A percentile compares a stretch with the other conserved stretches of the same genome.
phyloP scores from a whole-genome alignment of 2,329 filamentous ascomycete genomes.

The Endocalyx cinctus region DNA sequence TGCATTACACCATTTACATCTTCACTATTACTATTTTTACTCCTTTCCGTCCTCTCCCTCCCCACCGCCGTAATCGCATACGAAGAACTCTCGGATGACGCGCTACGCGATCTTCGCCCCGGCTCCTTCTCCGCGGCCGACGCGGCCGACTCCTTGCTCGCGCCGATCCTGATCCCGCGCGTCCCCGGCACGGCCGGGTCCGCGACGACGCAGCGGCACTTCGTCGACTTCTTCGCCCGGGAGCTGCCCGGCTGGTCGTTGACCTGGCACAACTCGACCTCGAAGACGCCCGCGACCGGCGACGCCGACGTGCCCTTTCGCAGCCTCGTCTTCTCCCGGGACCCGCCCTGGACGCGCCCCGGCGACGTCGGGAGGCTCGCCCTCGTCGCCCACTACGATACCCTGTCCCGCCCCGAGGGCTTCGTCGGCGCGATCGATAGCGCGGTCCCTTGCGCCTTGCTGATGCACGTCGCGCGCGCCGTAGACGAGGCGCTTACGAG shows the following conservation, averaged over 20 bases:
- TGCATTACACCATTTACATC: no score
- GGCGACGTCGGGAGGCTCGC: conserved; percentile 80
- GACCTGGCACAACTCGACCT: conserved; percentile 85
- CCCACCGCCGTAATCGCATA: conserved; percentile 32
- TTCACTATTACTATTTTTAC: no score
- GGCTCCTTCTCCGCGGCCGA: conserved; percentile 76
- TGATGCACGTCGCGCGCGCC: conserved; percentile 78
- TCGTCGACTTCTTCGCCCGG: conserved; percentile 73
- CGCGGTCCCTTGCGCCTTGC: conserved; percentile 88
- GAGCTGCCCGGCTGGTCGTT: conserved; percentile 76
- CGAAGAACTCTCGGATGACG: conserved; percentile 64
- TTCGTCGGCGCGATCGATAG: conserved; percentile 95
- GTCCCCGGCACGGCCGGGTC: conserved; percentile 84
- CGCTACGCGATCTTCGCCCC: conserved; percentile 67
- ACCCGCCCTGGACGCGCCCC: conserved; percentile 73
- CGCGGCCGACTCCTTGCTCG: conserved; percentile 66
- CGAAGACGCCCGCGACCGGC: conserved; percentile 71
- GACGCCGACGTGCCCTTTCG: conserved; percentile 71
- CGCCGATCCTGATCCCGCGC: conserved; percentile 82
- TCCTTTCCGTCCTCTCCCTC: conserved; percentile 11
- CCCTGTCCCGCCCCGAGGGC: conserved; percentile 70
- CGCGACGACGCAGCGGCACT: conserved; percentile 68
- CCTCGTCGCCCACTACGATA: conserved; percentile 92
- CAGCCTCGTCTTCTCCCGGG: conserved; percentile 81
- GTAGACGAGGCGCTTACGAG: conserved; percentile 74